Evolutionary conservation across 345 rosid genomes (phyloP).

Genomic region (Gossypioides kirkii): DNA sequence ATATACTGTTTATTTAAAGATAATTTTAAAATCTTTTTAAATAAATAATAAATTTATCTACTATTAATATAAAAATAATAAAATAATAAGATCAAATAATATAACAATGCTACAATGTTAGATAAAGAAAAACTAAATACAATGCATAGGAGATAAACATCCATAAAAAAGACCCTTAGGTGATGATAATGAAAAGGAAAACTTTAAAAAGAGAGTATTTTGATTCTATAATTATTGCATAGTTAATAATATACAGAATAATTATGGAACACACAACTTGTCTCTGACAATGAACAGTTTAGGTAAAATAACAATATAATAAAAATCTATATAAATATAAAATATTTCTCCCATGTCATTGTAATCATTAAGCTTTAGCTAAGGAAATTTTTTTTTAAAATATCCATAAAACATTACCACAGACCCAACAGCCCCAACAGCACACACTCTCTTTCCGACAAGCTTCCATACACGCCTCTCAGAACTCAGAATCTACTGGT

Average conservation of each 20-base stretch:
- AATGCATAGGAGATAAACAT: too few species aligned
- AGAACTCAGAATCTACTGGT: background rate
- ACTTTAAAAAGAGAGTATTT: too few species aligned
- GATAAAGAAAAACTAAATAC: too few species aligned
- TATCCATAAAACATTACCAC: background rate
- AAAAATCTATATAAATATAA: background rate
- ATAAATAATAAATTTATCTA: too few species aligned
- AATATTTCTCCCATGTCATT: background rate
- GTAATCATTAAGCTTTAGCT: background rate
- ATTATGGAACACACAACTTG: background rate
- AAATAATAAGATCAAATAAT: too few species aligned
- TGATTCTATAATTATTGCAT: background rate
- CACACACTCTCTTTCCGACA: background rate
- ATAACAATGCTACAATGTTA: too few species aligned
- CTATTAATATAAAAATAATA: too few species aligned
- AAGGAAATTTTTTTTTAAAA: background rate
- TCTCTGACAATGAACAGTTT: background rate
- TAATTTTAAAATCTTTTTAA: too few species aligned
- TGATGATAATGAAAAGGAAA: too few species aligned
- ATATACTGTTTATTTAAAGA: fast-evolving
- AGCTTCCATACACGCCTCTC: constrained; percentile 5
- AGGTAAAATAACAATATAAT: background rate
- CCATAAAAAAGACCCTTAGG: too few species aligned
- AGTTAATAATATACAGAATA: background rate
- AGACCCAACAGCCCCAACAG: background rate